Evolutionary conservation across 2,329 filamentous ascomycete species (phyloP).

Genomic region (Neophaeococcomyces aloes): DNA sequence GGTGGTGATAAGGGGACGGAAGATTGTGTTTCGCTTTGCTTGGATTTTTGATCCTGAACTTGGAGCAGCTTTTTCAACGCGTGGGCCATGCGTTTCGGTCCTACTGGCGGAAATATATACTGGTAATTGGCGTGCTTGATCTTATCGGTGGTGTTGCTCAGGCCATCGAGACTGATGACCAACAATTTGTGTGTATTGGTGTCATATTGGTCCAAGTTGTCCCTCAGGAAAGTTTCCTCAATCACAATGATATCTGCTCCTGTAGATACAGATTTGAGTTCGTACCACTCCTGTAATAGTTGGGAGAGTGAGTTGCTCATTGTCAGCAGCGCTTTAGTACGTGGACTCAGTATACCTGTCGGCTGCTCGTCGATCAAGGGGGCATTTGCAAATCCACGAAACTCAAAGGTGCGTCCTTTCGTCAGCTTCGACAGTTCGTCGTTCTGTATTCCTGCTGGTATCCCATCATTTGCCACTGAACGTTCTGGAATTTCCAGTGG

Average conservation of each 20-base stretch:
- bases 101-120: not conserved
- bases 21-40: too few species aligned
- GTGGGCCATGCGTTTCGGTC: not conserved
- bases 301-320: not conserved
- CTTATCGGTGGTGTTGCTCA: not conserved
- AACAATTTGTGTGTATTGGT: not conserved
- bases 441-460: not conserved
- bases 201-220: not conserved
- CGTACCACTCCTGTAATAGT: not conserved
- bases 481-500: constrained; percentile 24
- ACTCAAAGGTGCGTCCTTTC: not conserved
- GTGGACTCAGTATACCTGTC: not conserved
- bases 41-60: too few species aligned
- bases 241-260: not conserved
- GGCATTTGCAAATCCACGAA: constrained; percentile 1
- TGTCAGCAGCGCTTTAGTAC: not conserved
- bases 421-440: not conserved
- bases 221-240: not conserved
- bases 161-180: not conserved
- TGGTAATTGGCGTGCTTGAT: not conserved
- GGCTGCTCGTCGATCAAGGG: not conserved
- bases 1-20: too few species aligned
- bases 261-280: not conserved
- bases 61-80: too few species aligned
- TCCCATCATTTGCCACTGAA: not conserved